Base-by-base conservation (phyloP, 352 stramenopile genomes). In the Aphanomyces cochlioides region DNA sequence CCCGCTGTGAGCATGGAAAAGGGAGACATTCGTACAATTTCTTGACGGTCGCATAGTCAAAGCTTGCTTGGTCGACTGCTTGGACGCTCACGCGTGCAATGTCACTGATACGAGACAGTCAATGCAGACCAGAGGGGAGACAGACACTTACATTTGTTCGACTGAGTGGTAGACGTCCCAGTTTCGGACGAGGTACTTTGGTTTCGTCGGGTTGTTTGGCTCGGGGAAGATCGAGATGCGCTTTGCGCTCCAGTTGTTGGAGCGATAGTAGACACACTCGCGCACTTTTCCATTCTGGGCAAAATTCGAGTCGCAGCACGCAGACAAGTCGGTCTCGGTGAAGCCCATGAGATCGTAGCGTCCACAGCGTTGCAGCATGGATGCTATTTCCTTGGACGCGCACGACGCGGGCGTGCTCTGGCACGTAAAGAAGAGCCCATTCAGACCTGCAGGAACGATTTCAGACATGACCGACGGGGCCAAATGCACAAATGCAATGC, bases 181-280 rank as follows among this genome's bases (percentile, higher is more conserved):
- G 21, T 61, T 40, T 7, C 6, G 13, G 10, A 61, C 15, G 5
- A 37, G 39, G 54, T 61, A 61, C 54, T 21, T 54, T 21, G 59
- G 59, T 45, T 67, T 67, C 21, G 59, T 17, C 17, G 54, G 19
- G 34, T 39, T 7, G 34, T 39, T 7, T 7, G 54, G 28, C 6
- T 45, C 54, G 28, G 54, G 54, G 34, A 61, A 37, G 54, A 61
- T n/a, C 13, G 54, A 61, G 41, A 56, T 56, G 21, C 39, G 59
- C 40, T n/a, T 48, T 3, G 19, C 41, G 21, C 19, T 47, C 37
- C 57, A 50, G 10, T 47, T 40, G 37, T 1, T 40, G 10, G 19
- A 28, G 54, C n/a, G n/a, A 28, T 41, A 56, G 59, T 67, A 67
- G 17, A 67, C 15, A 45, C 59, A 67, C 38, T 67, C 39, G 10